phyloP scores from a whole-genome alignment of 805 yeast genomes.

The Sugiyamaella smithiae region DNA sequence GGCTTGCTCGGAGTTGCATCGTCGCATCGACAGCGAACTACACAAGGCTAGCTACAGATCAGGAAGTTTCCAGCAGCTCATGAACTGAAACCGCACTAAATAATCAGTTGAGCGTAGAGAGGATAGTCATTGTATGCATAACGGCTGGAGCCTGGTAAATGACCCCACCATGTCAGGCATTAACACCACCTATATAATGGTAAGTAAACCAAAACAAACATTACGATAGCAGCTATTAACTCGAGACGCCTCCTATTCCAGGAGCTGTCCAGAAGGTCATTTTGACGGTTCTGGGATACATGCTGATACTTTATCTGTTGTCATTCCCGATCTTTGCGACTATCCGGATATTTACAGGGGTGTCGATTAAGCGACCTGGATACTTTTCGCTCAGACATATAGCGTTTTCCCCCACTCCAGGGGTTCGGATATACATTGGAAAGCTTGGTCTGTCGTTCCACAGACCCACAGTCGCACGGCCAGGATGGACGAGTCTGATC shows the following conservation, averaged over 20 bases:
- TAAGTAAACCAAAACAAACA: too few relatives aligned
- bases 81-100: too few relatives aligned
- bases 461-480: conserved; percentile 40
- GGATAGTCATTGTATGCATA: too few relatives aligned
- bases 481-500: conserved; percentile 38
- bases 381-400: conserved; percentile 39
- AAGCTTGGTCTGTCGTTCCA: conserved; percentile 37
- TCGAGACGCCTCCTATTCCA: conserved; percentile 4
- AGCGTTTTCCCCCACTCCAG: conserved; percentile 34
- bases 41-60: too few relatives aligned
- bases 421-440: conserved; percentile 36
- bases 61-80: too few relatives aligned
- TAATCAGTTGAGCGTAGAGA: too few relatives aligned
- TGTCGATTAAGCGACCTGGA: conserved; percentile 42
- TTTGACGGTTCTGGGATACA: conserved; percentile 18
- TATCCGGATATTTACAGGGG: conserved; percentile 39
- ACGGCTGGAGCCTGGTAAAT: background rate
- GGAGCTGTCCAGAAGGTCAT: conserved; percentile 18
- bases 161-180: background rate
- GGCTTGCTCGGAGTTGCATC: background rate
- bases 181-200: conserved; percentile 7
- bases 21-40: too few relatives aligned
- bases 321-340: conserved; percentile 39
- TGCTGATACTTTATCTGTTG: conserved; percentile 28
- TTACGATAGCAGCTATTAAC: too few relatives aligned